phyloP scores from a whole-genome alignment of 257 asterid species.

The Catharanthus roseus region DNA sequence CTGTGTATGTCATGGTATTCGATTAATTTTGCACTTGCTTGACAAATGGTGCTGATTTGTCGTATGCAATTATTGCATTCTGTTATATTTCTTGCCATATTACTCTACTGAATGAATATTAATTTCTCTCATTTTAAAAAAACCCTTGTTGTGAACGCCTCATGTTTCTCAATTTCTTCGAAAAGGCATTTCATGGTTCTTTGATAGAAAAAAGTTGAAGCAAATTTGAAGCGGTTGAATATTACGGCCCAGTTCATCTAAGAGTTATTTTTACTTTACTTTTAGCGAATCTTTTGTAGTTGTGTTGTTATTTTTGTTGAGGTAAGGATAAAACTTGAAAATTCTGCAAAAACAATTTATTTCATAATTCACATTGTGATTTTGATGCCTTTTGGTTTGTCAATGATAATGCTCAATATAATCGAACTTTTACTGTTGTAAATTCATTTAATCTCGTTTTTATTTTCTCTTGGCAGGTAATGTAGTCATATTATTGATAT shows the following conservation, averaged over 20 bases:
- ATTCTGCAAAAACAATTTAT: no score
- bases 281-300: no score
- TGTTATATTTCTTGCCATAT: neutral
- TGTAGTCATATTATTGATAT: no score
- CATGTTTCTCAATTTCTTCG: neutral
- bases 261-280: neutral
- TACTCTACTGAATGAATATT: neutral
- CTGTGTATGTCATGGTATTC: neutral
- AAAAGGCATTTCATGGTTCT: no score
- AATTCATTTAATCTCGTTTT: no score
- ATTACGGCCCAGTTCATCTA: neutral
- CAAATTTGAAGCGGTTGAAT: neutral
- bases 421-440: no score
- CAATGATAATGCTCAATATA: no score
- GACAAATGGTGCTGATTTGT: neutral
- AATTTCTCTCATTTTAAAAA: neutral
- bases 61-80: neutral
- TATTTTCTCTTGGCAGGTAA: no score
- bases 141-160: neutral
- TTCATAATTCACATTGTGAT: no score
- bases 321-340: neutral
- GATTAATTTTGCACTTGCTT: neutral
- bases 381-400: no score
- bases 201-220: no score
- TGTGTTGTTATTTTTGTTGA: neutral